A percentile compares a stretch with the other conserved stretches of the same genome.
phyloP scores from a whole-genome alignment of 2,329 filamentous ascomycete species.

The Aspergillus flavus region DNA sequence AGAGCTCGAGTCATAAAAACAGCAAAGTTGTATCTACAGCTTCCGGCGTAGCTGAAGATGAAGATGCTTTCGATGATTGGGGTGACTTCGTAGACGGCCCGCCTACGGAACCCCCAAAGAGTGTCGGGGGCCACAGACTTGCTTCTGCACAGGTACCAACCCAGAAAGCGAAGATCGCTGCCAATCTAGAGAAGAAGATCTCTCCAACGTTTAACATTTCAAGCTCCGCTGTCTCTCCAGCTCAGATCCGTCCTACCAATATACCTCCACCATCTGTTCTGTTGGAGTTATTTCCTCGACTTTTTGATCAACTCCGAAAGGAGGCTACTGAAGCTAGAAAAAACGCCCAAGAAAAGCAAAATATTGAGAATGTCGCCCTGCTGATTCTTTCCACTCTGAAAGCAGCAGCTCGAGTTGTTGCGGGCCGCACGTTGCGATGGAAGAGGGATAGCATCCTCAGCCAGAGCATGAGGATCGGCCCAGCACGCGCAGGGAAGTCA shows the following conservation, averaged over 20 bases:
- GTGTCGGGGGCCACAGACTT: neutral
- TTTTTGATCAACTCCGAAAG: constrained; percentile 68
- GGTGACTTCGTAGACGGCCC: constrained; percentile 55
- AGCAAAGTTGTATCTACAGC: constrained; percentile 17
- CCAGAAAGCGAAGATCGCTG: neutral
- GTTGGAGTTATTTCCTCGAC: constrained; percentile 71
- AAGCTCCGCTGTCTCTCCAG: constrained; percentile 9
- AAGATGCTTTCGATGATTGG: constrained; percentile 43
- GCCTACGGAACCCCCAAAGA: constrained; percentile 7
- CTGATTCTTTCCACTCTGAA: constrained; percentile 35
- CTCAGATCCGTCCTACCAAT: constrained; percentile 70
- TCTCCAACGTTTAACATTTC: constrained; percentile 13
- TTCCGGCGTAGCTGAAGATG: constrained; percentile 17
- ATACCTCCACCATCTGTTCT: constrained; percentile 86
- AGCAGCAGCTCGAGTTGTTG: constrained; percentile 78
- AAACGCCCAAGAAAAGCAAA: constrained; percentile 51
- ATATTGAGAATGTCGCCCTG: constrained; percentile 22
- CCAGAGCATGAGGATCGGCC: constrained; percentile 83
- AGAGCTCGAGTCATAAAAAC: constrained; percentile 11
- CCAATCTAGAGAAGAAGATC: constrained; percentile 1
- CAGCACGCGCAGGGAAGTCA: constrained; percentile 69
- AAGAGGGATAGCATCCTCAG: constrained; percentile 83
- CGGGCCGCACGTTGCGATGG: constrained; percentile 85
- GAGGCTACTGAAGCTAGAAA: constrained; percentile 68
- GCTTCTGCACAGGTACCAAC: neutral